Evolutionary conservation across 306 rosid genomes (phyloP).

Genomic region (Trichosanthes truncata): DNA sequence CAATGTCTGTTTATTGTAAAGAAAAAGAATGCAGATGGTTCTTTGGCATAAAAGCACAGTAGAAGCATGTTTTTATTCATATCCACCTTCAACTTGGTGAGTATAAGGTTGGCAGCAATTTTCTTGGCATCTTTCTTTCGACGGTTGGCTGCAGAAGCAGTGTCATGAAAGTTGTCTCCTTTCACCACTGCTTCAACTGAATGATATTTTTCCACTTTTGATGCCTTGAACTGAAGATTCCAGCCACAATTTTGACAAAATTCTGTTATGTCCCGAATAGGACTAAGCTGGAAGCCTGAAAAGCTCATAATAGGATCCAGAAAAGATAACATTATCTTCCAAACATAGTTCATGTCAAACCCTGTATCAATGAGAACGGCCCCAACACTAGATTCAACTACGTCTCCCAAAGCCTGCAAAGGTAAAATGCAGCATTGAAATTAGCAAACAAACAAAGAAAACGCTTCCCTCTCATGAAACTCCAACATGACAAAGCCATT

Average conservation of each 20-base stretch:
- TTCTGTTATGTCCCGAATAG: constrained; percentile 69
- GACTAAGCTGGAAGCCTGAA: constrained; percentile 65
- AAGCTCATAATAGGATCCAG: constrained; percentile 65
- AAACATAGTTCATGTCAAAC: constrained; percentile 50
- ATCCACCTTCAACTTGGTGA: constrained; percentile 47
- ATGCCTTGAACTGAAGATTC: constrained; percentile 13
- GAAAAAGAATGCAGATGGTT: neutral
- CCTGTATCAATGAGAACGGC: constrained; percentile 92
- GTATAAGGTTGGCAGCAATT: constrained; percentile 41
- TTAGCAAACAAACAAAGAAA: neutral
- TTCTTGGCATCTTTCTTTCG: constrained; percentile 49
- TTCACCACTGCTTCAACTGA: constrained; percentile 41
- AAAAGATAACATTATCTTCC: constrained; percentile 68
- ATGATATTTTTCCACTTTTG: constrained; percentile 29
- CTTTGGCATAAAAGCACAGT: neutral
- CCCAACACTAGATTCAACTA: constrained; percentile 87
- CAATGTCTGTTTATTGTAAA: neutral
- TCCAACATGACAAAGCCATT: neutral
- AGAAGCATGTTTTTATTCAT: neutral
- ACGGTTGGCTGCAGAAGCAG: constrained; percentile 32
- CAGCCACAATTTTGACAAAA: constrained; percentile 54
- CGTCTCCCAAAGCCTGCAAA: constrained; percentile 75
- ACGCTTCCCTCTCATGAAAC: neutral
- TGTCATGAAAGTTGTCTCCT: constrained; percentile 23
- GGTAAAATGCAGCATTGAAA: neutral